These are phyloP conservation scores for Hortaea werneckii DNA, from an alignment of 2,329 filamentous ascomycete species.

Conservation along the genomic window DNA sequence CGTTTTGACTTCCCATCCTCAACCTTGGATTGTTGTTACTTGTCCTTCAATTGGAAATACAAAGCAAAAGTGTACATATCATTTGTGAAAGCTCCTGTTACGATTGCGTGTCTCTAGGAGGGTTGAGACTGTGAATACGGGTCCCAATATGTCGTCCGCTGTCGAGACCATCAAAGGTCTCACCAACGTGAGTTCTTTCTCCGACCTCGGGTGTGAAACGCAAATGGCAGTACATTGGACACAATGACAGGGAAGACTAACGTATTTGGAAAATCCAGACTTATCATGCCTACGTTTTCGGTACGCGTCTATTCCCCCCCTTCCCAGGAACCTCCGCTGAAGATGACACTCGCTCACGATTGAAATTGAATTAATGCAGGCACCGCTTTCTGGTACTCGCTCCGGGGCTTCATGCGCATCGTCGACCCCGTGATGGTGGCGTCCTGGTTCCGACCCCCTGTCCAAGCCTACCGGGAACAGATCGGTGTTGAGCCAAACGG, in stretches of 20 bases:
- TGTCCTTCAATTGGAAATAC: too few relatives aligned
- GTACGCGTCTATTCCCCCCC: neutral
- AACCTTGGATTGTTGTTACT: too few relatives aligned
- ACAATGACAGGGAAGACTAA: neutral
- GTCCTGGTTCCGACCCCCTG: conserved; percentile 22
- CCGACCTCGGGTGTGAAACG: neutral
- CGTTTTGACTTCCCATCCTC: too few relatives aligned
- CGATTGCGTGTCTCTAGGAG: too few relatives aligned
- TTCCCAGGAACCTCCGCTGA: too few relatives aligned
- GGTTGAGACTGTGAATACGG: too few relatives aligned
- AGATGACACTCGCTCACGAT: too few relatives aligned
- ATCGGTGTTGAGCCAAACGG: conserved; percentile 6
- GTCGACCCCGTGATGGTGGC: conserved; percentile 25
- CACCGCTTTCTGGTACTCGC: conserved; percentile 28
- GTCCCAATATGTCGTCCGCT: neutral
- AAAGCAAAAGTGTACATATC: too few relatives aligned
- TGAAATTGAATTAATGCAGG: conserved; percentile 7
- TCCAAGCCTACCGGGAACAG: neutral
- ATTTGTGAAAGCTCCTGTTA: too few relatives aligned
- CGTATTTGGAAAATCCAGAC: conserved; percentile 3
- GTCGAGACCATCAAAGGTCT: conserved; percentile 8
- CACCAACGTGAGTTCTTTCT: conserved; percentile 2
- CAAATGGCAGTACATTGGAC: neutral
- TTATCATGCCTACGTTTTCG: conserved; percentile 18
- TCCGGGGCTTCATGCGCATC: conserved; percentile 23